Evolutionary conservation across 768 basidiomycete genomes (phyloP).

Genomic region (Austroboletus festivus): DNA sequence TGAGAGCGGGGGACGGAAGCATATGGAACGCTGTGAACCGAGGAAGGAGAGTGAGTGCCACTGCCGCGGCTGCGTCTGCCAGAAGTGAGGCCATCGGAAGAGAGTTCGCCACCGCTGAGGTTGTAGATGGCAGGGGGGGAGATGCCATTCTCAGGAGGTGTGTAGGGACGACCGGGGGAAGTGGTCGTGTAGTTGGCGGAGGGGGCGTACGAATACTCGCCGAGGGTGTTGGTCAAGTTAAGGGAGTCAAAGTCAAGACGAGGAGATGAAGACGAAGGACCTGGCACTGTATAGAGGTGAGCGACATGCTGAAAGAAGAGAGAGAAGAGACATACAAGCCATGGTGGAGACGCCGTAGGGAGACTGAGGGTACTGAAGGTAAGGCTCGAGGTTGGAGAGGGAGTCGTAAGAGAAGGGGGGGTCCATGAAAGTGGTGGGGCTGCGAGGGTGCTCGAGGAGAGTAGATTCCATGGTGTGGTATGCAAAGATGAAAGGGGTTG

Average conservation of each 20-base stretch:
- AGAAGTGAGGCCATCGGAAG: conserved; percentile 67
- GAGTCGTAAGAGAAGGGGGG: conserved; percentile 45
- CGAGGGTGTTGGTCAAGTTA: conserved; percentile 52
- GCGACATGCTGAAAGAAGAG: neutral
- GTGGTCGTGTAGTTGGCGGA: conserved; percentile 51
- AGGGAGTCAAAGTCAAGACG: conserved; percentile 62
- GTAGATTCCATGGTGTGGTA: conserved; percentile 44
- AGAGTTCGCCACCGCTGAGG: conserved; percentile 66
- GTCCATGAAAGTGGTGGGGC: conserved; percentile 51
- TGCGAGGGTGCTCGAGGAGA: conserved; percentile 49
- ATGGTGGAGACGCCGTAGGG: conserved; percentile 59
- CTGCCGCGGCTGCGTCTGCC: conserved; percentile 69
- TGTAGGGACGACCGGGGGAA: conserved; percentile 60
- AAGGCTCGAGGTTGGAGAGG: conserved; percentile 45
- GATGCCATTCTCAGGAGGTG: conserved; percentile 64
- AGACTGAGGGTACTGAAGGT: conserved; percentile 70
- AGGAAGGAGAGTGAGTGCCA: conserved; percentile 51
- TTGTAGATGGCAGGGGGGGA: conserved; percentile 73
- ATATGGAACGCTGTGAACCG: conserved; percentile 48
- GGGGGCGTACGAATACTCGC: conserved; percentile 58
- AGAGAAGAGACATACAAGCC: conserved; percentile 40
- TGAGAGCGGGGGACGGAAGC: conserved; percentile 70
- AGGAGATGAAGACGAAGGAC: conserved; percentile 50
- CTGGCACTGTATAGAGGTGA: conserved; percentile 43
- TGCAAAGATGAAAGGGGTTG: conserved; percentile 38